phyloP scores from a whole-genome alignment of 169 alveolate species.

The Plasmodium sp. region DNA sequence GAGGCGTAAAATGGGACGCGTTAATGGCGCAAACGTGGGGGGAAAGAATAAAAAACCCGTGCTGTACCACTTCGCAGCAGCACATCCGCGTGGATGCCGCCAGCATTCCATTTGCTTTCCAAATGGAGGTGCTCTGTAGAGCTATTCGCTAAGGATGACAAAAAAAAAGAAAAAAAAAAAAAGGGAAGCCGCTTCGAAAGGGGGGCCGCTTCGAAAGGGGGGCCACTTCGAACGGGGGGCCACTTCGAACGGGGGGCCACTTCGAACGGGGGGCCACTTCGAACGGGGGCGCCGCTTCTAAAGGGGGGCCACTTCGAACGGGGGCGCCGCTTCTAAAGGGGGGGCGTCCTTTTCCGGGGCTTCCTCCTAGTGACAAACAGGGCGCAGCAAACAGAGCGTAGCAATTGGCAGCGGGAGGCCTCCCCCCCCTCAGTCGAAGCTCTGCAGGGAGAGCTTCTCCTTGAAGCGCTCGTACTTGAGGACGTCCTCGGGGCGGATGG shows the following conservation, averaged over 20 bases:
- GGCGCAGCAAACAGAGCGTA: not conserved
- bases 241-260: not conserved
- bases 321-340: not conserved
- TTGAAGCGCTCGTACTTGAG: slow-evolving; percentile 58
- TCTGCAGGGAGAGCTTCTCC: slow-evolving; percentile 64
- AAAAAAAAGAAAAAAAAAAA: no score
- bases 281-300: no score
- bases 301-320: not conserved
- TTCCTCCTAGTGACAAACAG: not conserved
- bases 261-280: no score
- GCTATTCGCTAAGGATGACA: not conserved
- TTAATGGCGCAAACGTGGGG: not conserved
- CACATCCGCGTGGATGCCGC: not conserved
- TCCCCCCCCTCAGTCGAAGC: not conserved
- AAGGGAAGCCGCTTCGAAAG: not conserved
- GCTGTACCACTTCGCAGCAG: not conserved
- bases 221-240: not conserved
- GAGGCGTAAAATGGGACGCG: not conserved
- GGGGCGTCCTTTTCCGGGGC: not conserved
- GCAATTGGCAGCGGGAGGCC: not conserved
- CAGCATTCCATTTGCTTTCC: not conserved
- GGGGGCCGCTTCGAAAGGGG: not conserved
- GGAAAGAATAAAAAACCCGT: no score
- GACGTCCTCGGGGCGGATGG: slow-evolving; percentile 71
- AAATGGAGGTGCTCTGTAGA: not conserved